phyloP scores from a whole-genome alignment of 1,139 yeast genomes.

The Hansenula lynferdii region DNA sequence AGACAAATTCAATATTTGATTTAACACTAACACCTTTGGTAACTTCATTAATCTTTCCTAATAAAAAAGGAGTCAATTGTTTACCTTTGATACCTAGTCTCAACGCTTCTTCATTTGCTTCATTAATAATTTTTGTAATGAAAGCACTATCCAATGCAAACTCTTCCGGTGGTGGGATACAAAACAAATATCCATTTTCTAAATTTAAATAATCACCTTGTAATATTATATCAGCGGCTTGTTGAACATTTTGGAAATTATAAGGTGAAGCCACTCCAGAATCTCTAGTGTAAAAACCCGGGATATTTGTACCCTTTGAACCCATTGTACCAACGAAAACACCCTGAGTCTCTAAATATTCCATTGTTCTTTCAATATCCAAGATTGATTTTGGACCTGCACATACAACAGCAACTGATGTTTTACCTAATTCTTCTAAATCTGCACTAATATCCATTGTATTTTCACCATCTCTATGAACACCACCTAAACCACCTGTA shows the following conservation, averaged over 20 bases:
- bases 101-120: slow-evolving; percentile 58
- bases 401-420: slow-evolving; percentile 85
- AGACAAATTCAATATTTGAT: slow-evolving; percentile 71
- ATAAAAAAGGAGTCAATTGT: slow-evolving; percentile 72
- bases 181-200: slow-evolving; percentile 66
- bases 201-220: slow-evolving; percentile 48
- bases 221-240: slow-evolving; percentile 61
- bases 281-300: slow-evolving; percentile 79
- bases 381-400: slow-evolving; percentile 88
- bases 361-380: slow-evolving; percentile 79
- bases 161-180: slow-evolving; percentile 75
- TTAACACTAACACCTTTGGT: slow-evolving; percentile 68
- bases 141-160: slow-evolving; percentile 51
- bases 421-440: slow-evolving; percentile 74
- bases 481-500: slow-evolving; percentile 94
- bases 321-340: slow-evolving; percentile 47
- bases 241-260: slow-evolving; percentile 42
- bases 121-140: slow-evolving; percentile 51
- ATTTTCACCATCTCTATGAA: slow-evolving; percentile 70
- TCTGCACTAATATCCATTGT: slow-evolving; percentile 88
- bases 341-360: slow-evolving; percentile 86
- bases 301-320: slow-evolving; percentile 50
- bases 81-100: slow-evolving; percentile 58
- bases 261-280: slow-evolving; percentile 74
- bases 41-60: slow-evolving; percentile 55